Evolutionary conservation across 768 basidiomycete genomes (phyloP).

Genomic region (Collybia mongolica): DNA sequence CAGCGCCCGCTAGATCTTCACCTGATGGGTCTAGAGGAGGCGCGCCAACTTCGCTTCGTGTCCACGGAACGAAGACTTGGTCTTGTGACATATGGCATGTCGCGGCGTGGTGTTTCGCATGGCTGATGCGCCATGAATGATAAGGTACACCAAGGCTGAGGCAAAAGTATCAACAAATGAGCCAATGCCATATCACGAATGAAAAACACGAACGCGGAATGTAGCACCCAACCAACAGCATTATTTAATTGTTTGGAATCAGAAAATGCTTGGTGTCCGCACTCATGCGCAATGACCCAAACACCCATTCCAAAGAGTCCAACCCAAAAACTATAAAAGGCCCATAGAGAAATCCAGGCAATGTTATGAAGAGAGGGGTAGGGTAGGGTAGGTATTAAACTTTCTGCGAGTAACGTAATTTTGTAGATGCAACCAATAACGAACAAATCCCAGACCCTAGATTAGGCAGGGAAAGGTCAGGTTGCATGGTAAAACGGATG

Average conservation of each 20-base stretch:
- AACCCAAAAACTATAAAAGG: slow-evolving; percentile 61
- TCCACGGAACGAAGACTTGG: slow-evolving; percentile 81
- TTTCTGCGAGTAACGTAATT: slow-evolving; percentile 51
- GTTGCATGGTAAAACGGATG: background rate
- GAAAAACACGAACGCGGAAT: slow-evolving; percentile 55
- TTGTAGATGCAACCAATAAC: slow-evolving; percentile 61
- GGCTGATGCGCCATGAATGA: slow-evolving; percentile 84
- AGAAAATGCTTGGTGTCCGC: slow-evolving; percentile 85
- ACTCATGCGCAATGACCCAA: slow-evolving; percentile 84
- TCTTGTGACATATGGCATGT: slow-evolving; percentile 81
- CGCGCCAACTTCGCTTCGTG: slow-evolving; percentile 55
- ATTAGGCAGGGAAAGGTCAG: background rate
- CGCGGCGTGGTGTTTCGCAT: slow-evolving; percentile 82
- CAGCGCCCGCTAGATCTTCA: slow-evolving; percentile 54
- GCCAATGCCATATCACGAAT: background rate
- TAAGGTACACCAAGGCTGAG: slow-evolving; percentile 79
- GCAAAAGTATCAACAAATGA: slow-evolving; percentile 5
- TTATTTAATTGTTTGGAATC: slow-evolving; percentile 79
- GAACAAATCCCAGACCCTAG: slow-evolving; percentile 58
- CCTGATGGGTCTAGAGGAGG: slow-evolving; percentile 54
- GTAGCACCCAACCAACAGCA: slow-evolving; percentile 77
- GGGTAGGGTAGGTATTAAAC: slow-evolving; percentile 48
- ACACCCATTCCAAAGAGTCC: slow-evolving; percentile 79
- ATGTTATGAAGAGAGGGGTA: slow-evolving; percentile 50
- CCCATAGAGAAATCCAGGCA: slow-evolving; percentile 59